A percentile compares a stretch with the other conserved stretches of the same genome.
Evolutionary conservation across 257 asterid species (phyloP).

Genomic region (Scutellaria galericulata): DNA sequence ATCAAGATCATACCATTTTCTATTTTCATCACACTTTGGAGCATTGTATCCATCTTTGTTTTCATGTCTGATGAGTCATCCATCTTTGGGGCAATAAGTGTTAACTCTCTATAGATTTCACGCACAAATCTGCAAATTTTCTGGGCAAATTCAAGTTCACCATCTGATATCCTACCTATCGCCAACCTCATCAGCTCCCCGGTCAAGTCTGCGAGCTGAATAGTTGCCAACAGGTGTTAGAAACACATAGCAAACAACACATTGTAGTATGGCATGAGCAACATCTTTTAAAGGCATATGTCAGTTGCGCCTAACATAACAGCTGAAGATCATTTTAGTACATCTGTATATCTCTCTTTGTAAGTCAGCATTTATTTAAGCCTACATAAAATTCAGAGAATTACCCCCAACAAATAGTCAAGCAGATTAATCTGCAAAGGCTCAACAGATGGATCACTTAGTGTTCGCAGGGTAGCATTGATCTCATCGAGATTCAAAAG

Average conservation of each 20-base stretch:
- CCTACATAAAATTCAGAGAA: constrained; percentile 29
- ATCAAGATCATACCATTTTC: constrained; percentile 68
- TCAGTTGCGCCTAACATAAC: not conserved
- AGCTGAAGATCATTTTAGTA: constrained; percentile 23
- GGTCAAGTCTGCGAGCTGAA: constrained; percentile 93
- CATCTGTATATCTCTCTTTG: not conserved
- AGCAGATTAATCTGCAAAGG: constrained; percentile 87
- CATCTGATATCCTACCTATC: constrained; percentile 93
- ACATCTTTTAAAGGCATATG: constrained; percentile 11
- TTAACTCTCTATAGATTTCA: constrained; percentile 79
- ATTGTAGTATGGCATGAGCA: constrained; percentile 1
- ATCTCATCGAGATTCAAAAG: constrained; percentile 80
- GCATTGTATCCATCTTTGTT: constrained; percentile 92
- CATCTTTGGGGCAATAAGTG: constrained; percentile 76
- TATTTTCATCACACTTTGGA: constrained; percentile 87
- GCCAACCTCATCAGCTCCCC: constrained; percentile 98
- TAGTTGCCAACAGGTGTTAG: constrained; percentile 19
- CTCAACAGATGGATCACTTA: constrained; percentile 74
- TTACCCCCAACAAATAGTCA: constrained; percentile 92
- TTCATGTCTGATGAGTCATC: constrained; percentile 83
- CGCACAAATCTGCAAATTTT: constrained; percentile 83
- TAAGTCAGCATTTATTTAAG: not conserved
- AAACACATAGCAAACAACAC: constrained; percentile 5
- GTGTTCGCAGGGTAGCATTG: constrained; percentile 64
- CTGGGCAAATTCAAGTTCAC: constrained; percentile 85